Conservation (phyloP, 2,329 filamentous ascomycete species). For the Venturia oleaginea region DNA sequence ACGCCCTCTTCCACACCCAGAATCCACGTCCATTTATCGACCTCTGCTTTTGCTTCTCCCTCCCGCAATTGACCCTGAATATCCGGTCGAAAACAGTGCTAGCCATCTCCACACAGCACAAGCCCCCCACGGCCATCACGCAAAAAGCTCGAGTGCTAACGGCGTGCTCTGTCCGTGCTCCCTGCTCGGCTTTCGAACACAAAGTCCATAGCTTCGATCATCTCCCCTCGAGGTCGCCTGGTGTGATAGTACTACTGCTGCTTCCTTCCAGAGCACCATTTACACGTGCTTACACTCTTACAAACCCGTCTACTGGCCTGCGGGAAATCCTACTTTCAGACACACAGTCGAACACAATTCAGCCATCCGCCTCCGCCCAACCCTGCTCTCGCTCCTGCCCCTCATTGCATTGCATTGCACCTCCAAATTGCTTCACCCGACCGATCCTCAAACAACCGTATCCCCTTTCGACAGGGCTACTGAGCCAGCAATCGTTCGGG, state of each 20-base stretch:
- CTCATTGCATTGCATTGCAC: not conserved
- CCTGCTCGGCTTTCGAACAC: not conserved
- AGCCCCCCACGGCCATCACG: not conserved
- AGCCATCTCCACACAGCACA: not conserved
- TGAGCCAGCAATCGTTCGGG: not conserved
- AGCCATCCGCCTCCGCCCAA: not conserved
- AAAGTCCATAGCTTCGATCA: slow-evolving; percentile 3
- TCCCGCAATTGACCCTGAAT: not conserved
- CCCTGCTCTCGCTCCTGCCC: slow-evolving; percentile 2
- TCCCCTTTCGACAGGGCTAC: slow-evolving; percentile 1
- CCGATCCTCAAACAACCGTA: not conserved
- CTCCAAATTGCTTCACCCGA: not conserved
- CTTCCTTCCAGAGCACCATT: not conserved
- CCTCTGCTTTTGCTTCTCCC: not conserved
- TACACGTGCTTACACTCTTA: not conserved
- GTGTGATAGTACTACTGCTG: not conserved
- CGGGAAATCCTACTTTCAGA: not conserved
- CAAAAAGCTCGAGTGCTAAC: not conserved
- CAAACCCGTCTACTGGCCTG: not conserved
- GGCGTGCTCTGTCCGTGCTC: not conserved
- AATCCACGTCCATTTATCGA: not conserved
- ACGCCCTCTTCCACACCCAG: not conserved
- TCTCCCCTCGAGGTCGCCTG: not conserved
- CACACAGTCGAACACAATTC: not conserved
- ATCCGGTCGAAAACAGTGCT: not conserved